Evolutionary conservation across 371 early-diverging fungal genomes (phyloP).

Genomic region (Rhizopus delemar): DNA sequence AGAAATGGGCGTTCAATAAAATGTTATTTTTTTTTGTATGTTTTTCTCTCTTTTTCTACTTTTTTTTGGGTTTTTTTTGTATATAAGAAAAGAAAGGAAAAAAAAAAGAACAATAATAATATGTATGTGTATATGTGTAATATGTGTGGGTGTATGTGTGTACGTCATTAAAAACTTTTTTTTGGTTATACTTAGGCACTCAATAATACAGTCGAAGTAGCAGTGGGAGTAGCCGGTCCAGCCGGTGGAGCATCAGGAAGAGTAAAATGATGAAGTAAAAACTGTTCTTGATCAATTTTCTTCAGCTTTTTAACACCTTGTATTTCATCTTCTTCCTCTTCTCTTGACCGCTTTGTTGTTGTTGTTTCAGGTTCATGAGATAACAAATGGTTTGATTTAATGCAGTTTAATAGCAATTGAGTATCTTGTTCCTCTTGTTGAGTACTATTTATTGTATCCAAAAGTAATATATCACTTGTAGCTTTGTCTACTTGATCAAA

Average conservation of each 20-base stretch:
- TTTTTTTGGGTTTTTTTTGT: background rate
- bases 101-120: no score
- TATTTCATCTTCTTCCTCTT: background rate
- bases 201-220: constrained; percentile 25
- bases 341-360: constrained; percentile 5
- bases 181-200: constrained; percentile 18
- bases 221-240: constrained; percentile 27
- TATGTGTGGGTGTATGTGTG: no score
- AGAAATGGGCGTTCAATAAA: no score
- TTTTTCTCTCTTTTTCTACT: background rate
- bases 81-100: no score
- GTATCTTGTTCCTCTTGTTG: constrained; percentile 11
- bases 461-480: constrained; percentile 6
- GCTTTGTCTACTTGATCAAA: constrained; percentile 13
- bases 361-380: constrained; percentile 22
- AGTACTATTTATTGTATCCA: constrained; percentile 11
- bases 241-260: constrained; percentile 28
- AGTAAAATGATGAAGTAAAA: constrained; percentile 7
- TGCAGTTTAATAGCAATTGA: constrained; percentile 2
- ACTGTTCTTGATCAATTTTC: constrained; percentile 8
- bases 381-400: constrained; percentile 8
- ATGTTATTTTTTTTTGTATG: background rate
- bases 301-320: constrained; percentile 4
- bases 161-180: no score
- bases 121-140: no score